Conservation (phyloP, 2,329 filamentous ascomycete species). For the Neopestalotiopsis clavispora region DNA sequence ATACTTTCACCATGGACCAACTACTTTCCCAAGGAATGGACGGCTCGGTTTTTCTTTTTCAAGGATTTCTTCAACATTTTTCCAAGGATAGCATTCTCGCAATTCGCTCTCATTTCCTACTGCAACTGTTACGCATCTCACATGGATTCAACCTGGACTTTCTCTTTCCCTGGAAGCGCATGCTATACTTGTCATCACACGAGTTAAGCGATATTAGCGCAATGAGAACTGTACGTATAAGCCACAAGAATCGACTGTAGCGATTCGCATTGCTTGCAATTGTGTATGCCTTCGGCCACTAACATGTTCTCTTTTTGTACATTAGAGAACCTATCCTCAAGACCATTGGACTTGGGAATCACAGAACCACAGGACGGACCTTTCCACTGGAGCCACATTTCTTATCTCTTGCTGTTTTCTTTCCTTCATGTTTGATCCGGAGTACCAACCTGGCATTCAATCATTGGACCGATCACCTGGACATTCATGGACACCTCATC, state of each 20-base stretch:
- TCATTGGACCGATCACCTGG: neutral
- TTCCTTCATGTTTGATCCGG: constrained; percentile 1
- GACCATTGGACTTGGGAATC: neutral
- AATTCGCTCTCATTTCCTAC: neutral
- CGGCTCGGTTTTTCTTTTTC: neutral
- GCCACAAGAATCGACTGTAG: constrained; percentile 1
- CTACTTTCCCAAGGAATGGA: neutral
- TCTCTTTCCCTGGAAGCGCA: neutral
- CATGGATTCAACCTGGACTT: neutral
- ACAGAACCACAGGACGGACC: neutral
- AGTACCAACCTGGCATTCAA: neutral
- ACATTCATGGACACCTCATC: neutral
- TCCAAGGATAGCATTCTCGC: neutral
- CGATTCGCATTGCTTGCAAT: neutral
- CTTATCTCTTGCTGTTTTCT: neutral
- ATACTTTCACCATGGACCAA: neutral
- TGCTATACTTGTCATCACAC: constrained; percentile 2
- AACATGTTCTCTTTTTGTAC: constrained; percentile 6
- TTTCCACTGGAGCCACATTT: neutral
- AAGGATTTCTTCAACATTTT: neutral
- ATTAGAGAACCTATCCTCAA: neutral
- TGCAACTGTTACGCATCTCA: too few species aligned
- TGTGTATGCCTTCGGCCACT: neutral
- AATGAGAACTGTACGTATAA: constrained; percentile 5
- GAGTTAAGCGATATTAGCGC: neutral